A percentile compares a stretch with the other conserved stretches of the same genome.
phyloP scores from a whole-genome alignment of 164 flowering plant species.

The Aristolochia fimbriata region DNA sequence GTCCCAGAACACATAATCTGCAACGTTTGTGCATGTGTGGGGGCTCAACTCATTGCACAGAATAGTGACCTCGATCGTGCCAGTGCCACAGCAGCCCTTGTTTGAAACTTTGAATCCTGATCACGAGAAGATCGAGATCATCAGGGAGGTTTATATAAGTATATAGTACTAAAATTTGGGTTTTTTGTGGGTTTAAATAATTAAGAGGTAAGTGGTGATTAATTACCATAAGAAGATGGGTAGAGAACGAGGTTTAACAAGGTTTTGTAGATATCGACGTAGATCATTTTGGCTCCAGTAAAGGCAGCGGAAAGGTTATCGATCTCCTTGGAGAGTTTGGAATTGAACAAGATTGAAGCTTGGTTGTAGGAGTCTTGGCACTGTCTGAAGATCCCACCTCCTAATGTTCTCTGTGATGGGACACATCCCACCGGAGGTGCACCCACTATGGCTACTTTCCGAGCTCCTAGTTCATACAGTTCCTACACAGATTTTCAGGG shows the following conservation, averaged over 20 bases:
- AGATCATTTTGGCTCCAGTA: background rate
- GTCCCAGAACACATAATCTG: conserved; percentile 13
- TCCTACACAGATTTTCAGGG: background rate
- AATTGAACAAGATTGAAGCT: background rate
- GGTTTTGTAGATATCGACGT: background rate
- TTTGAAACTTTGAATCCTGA: conserved; percentile 11
- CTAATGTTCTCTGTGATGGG: background rate
- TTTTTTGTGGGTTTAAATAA: too few relatives aligned
- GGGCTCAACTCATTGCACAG: conserved; percentile 7
- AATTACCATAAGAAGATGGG: conserved; percentile 1
- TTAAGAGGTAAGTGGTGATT: background rate
- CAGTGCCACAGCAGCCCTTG: conserved; percentile 15
- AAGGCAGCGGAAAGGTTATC: background rate
- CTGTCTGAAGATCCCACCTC: background rate
- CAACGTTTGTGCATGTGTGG: conserved; percentile 1
- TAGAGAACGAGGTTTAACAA: background rate
- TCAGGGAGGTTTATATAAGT: too few relatives aligned
- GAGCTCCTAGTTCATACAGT: background rate
- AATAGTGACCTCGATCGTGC: background rate
- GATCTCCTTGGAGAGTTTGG: background rate
- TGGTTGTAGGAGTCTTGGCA: background rate
- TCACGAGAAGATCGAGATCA: too few relatives aligned
- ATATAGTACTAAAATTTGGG: too few relatives aligned
- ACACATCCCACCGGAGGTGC: background rate
- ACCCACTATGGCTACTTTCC: background rate